Evolutionary conservation across 306 rosid species (phyloP).

Genomic region (Ziziphus jujuba): DNA sequence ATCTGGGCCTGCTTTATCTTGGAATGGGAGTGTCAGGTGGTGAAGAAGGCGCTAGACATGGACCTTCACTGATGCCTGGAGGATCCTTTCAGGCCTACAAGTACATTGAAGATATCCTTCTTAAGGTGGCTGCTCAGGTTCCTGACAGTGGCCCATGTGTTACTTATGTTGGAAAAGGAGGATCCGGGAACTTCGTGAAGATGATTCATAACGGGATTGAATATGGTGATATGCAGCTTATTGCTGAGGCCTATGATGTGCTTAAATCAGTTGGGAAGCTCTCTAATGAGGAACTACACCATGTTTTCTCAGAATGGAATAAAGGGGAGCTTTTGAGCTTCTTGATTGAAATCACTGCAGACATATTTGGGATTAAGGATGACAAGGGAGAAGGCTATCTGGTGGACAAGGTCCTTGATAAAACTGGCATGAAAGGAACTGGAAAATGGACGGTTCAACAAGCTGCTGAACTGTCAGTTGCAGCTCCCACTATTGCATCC

Average conservation of each 20-base stretch:
- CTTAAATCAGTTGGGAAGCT: constrained; percentile 38
- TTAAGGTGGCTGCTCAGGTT: constrained; percentile 48
- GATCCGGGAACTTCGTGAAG: constrained; percentile 38
- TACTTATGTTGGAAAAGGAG: constrained; percentile 35
- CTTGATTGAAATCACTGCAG: constrained; percentile 47
- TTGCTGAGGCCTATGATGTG: constrained; percentile 41
- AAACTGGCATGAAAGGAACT: constrained; percentile 81
- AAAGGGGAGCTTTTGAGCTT: constrained; percentile 43
- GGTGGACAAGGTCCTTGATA: constrained; percentile 80
- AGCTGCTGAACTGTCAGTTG: constrained; percentile 77
- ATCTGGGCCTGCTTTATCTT: constrained; percentile 39
- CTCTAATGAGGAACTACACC: constrained; percentile 39
- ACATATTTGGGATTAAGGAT: constrained; percentile 69
- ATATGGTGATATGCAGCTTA: constrained; percentile 45
- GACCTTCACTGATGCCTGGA: constrained; percentile 47
- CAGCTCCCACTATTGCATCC: constrained; percentile 72
- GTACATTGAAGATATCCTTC: constrained; percentile 42
- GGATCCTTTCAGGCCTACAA: constrained; percentile 38
- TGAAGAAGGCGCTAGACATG: constrained; percentile 39
- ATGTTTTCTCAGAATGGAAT: constrained; percentile 40
- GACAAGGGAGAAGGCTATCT: constrained; percentile 56
- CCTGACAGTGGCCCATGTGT: constrained; percentile 46
- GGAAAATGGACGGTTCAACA: constrained; percentile 90
- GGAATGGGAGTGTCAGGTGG: constrained; percentile 48
- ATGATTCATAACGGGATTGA: constrained; percentile 43